Evolutionary conservation across 495 filamentous ascomycete species (phyloP).

Genomic region (Tuber magnatum): DNA sequence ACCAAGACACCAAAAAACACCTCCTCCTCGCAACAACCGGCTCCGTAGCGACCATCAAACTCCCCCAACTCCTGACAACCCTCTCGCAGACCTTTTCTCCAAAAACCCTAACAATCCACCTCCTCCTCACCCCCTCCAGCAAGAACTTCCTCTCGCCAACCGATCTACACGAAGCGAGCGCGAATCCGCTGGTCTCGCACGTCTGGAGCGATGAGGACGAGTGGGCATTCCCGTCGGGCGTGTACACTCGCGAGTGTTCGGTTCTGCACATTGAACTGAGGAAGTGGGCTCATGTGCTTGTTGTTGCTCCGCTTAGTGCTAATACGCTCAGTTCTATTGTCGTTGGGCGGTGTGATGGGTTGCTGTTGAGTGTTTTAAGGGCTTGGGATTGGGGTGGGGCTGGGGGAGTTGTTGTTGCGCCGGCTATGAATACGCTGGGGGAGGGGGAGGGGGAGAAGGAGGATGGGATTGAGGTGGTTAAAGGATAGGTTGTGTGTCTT

Average conservation of each 20-base stretch:
- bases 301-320: constrained; percentile 71
- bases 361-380: constrained; percentile 65
- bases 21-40: constrained; percentile 72
- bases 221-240: constrained; percentile 66
- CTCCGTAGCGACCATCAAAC: constrained; percentile 83
- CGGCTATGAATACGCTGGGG: constrained; percentile 70
- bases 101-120: constrained; percentile 60
- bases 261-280: constrained; percentile 84
- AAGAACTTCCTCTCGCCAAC: constrained; percentile 61
- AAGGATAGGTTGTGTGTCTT: not conserved
- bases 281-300: constrained; percentile 70
- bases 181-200: constrained; percentile 48
- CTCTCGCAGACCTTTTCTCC: constrained; percentile 47
- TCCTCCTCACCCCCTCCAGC: constrained; percentile 68
- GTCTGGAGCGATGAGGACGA: constrained; percentile 61
- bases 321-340: constrained; percentile 76
- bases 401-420: constrained; percentile 49
- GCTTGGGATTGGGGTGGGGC: constrained; percentile 62
- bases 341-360: constrained; percentile 58
- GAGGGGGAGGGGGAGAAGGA: not conserved
- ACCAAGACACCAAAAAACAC: constrained; percentile 42
- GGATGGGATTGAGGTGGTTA: not conserved
- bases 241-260: constrained; percentile 47
- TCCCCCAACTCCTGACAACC: constrained; percentile 61
- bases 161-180: constrained; percentile 50